These are phyloP conservation scores for Phytophthora podocarpi DNA, from an alignment of 352 stramenopile species.

Conservation along the genomic window DNA sequence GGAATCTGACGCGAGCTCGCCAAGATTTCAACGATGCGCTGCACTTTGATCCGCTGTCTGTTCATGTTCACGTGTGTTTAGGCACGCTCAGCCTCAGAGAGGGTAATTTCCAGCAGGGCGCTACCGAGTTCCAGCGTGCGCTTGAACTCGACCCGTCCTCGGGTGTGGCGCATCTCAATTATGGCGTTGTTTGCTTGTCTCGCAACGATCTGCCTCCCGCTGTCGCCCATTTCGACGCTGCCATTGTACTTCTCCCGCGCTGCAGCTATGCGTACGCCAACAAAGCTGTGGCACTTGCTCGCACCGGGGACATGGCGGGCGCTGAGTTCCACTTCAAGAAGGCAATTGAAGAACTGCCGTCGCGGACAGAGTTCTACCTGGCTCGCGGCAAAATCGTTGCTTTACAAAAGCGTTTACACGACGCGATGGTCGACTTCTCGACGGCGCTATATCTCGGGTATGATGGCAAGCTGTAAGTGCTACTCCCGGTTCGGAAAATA, in stretches of 20 bases:
- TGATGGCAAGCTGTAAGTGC: conserved; percentile 75
- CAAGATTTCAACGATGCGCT: conserved; percentile 66
- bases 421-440: conserved; percentile 84
- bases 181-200: conserved; percentile 55
- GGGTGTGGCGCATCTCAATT: conserved; percentile 66
- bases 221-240: conserved; percentile 54
- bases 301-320: conserved; percentile 38
- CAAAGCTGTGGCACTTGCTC: conserved; percentile 57
- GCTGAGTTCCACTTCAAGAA: conserved; percentile 65
- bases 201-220: conserved; percentile 36
- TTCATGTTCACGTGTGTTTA: conserved; percentile 57
- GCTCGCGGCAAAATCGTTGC: conserved; percentile 70
- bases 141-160: conserved; percentile 54
- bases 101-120: conserved; percentile 41
- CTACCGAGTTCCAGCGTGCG: conserved; percentile 42
- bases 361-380: conserved; percentile 72
- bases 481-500: neutral
- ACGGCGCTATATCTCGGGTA: conserved; percentile 75
- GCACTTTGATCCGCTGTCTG: conserved; percentile 71
- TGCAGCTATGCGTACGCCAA: conserved; percentile 79
- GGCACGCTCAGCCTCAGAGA: conserved; percentile 64
- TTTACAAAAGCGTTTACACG: conserved; percentile 73
- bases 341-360: conserved; percentile 73
- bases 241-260: conserved; percentile 49
- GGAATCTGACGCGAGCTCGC: conserved; percentile 47